phyloP scores from a whole-genome alignment of 768 basidiomycete species.

The Trichaptum fuscoviolaceum region DNA sequence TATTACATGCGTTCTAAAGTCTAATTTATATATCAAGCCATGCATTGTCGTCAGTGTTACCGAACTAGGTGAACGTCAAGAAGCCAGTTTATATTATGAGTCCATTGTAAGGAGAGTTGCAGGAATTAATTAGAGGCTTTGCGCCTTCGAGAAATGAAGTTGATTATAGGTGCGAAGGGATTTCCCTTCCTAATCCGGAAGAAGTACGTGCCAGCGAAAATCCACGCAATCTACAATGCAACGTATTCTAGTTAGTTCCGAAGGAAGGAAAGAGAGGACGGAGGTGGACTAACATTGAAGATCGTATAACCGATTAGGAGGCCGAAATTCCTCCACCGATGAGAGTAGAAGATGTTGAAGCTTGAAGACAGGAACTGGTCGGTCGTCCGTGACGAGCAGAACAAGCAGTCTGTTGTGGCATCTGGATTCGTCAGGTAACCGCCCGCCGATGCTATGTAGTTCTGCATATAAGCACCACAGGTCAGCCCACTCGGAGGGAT shows the following conservation, averaged over 20 bases:
- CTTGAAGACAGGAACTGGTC: conserved; percentile 27
- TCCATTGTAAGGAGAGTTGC: neutral
- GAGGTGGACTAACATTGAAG: conserved; percentile 40
- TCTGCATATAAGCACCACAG: conserved; percentile 46
- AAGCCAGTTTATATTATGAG: neutral
- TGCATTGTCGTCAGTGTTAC: neutral
- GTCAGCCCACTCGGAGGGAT: conserved; percentile 47
- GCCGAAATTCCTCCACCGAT: conserved; percentile 52
- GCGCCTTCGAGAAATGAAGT: neutral
- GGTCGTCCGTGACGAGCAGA: conserved; percentile 32
- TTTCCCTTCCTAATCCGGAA: conserved; percentile 24
- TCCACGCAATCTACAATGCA: conserved; percentile 21
- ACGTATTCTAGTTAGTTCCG: neutral
- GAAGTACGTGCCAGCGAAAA: conserved; percentile 26
- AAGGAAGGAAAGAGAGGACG: conserved; percentile 5
- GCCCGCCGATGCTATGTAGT: conserved; percentile 44
- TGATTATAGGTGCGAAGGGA: neutral
- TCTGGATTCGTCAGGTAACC: conserved; percentile 54
- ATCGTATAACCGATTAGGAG: conserved; percentile 41
- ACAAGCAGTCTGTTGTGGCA: conserved; percentile 49
- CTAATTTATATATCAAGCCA: neutral
- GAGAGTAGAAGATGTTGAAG: conserved; percentile 24
- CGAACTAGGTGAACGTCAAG: neutral
- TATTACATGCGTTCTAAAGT: neutral
- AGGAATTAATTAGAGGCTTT: neutral